Conservation (phyloP, 208 protist species). For the Acanthamoeba lenticulata region DNA sequence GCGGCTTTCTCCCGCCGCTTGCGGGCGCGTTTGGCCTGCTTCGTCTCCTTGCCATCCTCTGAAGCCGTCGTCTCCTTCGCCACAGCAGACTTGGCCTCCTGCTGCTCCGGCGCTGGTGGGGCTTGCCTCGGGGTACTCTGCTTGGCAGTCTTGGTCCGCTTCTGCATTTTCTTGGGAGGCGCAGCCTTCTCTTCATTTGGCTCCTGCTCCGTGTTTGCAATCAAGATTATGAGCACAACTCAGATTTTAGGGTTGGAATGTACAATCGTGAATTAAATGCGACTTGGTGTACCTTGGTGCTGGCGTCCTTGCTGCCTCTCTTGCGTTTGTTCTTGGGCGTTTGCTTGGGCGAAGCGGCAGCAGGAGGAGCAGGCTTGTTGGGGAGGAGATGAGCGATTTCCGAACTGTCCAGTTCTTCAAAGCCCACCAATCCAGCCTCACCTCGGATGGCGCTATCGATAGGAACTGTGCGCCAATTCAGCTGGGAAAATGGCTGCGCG, state of each 20-base stretch:
- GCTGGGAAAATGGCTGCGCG: not conserved
- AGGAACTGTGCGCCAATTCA: not conserved
- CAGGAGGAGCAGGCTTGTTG: not conserved
- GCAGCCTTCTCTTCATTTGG: too few relatives aligned
- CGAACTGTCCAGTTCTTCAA: slow-evolving; percentile 25
- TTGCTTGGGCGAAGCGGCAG: not conserved
- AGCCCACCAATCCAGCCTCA: not conserved
- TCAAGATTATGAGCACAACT: not conserved
- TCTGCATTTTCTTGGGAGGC: not conserved
- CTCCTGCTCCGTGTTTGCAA: too few relatives aligned
- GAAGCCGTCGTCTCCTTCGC: not conserved
- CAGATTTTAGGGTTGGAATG: too few relatives aligned
- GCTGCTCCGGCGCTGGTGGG: not conserved
- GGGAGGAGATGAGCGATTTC: not conserved
- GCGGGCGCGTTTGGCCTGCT: not conserved
- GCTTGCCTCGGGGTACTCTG: not conserved
- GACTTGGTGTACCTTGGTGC: not conserved
- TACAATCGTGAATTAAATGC: not conserved
- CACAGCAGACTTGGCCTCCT: not conserved
- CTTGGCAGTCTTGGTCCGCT: not conserved
- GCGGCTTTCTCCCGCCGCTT: not conserved
- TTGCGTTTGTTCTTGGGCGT: not conserved
- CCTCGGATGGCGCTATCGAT: slow-evolving; percentile 6
- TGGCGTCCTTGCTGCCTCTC: not conserved
- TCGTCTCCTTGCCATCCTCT: not conserved